Evolutionary conservation across 2,329 filamentous ascomycete species (phyloP).

Genomic region (Monilinia fructicola): DNA sequence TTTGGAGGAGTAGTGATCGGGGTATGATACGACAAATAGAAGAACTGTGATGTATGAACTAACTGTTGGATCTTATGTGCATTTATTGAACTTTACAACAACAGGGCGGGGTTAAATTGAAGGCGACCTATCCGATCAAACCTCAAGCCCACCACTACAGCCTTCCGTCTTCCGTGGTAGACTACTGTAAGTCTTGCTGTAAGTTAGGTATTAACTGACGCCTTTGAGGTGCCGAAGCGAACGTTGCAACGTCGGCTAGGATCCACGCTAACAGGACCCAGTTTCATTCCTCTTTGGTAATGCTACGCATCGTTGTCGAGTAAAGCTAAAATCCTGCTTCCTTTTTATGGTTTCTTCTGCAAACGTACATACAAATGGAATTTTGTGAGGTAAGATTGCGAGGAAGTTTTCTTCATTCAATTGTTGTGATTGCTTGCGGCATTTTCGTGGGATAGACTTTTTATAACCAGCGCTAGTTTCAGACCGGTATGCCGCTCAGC

Average conservation of each 20-base stretch:
- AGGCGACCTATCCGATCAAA: not conserved
- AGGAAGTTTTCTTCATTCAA: not conserved
- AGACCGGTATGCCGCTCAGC: not conserved
- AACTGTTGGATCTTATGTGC: not conserved
- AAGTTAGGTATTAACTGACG: slow-evolving; percentile 1
- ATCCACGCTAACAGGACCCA: not conserved
- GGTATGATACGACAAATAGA: not conserved
- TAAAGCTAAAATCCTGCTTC: not conserved
- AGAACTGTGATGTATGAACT: not conserved
- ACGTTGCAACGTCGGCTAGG: not conserved
- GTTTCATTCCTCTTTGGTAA: not conserved
- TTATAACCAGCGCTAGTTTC: not conserved
- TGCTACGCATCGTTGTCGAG: not conserved
- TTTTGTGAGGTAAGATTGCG: not conserved
- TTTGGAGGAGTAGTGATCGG: not conserved
- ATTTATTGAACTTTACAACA: not conserved
- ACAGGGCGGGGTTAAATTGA: not conserved
- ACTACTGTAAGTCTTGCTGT: not conserved
- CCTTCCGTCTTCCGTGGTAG: not conserved
- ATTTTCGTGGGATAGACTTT: not conserved
- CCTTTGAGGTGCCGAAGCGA: slow-evolving; percentile 15
- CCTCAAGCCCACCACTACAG: not conserved
- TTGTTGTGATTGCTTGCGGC: not conserved
- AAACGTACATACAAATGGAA: not conserved
- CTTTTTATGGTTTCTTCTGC: not conserved